These are phyloP conservation scores for Microdochium bolleyi DNA, from an alignment of 2,329 filamentous ascomycete species.

Conservation along the genomic window DNA sequence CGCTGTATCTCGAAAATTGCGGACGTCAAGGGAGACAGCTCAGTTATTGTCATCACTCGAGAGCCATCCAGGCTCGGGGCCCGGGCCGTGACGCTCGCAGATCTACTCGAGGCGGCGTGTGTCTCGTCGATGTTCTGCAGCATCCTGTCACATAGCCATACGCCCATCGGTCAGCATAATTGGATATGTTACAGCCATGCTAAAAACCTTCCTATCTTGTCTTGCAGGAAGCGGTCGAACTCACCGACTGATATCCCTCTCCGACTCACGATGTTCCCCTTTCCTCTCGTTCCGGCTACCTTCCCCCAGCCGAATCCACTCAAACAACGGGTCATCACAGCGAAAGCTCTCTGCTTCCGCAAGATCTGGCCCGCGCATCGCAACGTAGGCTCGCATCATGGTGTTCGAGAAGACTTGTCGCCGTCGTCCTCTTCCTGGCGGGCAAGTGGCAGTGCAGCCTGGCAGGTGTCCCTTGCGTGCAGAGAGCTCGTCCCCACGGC, in stretches of 20 bases:
- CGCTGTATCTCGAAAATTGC: not conserved
- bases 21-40: not conserved
- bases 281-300: conserved; percentile 3
- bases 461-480: too few relatives aligned
- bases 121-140: not conserved
- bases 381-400: conserved; percentile 15
- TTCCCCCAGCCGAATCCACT: conserved; percentile 11
- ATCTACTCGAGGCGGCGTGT: not conserved
- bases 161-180: not conserved
- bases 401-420: conserved; percentile 12
- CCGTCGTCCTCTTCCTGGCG: not conserved
- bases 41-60: not conserved
- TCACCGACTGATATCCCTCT: not conserved
- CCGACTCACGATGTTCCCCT: not conserved
- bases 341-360: not conserved
- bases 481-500: not conserved
- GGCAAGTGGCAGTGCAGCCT: not conserved
- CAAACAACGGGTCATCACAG: conserved; percentile 12
- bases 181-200: too few relatives aligned
- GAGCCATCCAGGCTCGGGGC: not conserved
- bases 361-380: conserved; percentile 16
- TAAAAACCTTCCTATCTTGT: too few relatives aligned
- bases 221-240: too few relatives aligned
- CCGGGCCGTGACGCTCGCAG: not conserved
- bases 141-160: not conserved